Evolutionary conservation across 129 eudicot genomes (phyloP).

Genomic region (Mikania micrantha): DNA sequence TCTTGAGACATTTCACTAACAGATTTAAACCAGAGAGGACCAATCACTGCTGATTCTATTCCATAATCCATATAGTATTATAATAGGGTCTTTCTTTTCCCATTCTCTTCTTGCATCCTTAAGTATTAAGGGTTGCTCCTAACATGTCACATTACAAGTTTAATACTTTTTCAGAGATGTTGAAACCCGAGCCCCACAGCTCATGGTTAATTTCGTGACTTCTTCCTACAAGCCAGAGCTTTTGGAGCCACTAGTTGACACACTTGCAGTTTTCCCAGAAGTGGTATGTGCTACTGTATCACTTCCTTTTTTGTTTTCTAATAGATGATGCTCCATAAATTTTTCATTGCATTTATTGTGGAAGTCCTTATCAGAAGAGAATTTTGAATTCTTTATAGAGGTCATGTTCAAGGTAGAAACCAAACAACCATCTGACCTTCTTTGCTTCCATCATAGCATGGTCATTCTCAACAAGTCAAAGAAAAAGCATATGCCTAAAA

Average conservation of each 20-base stretch:
- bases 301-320: neutral
- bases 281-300: conserved; percentile 49
- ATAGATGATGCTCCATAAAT: neutral
- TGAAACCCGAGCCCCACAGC: conserved; percentile 58
- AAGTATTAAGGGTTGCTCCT: neutral
- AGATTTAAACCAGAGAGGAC: neutral
- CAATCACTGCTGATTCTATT: neutral
- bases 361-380: too few species aligned
- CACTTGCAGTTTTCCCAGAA: conserved; percentile 55
- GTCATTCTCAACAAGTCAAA: neutral
- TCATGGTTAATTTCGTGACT: conserved; percentile 96
- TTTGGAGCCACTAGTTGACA: conserved; percentile 75
- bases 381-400: neutral
- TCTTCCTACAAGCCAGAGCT: conserved; percentile 81
- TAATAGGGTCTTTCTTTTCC: neutral
- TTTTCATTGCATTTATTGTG: neutral
- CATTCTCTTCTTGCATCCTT: neutral
- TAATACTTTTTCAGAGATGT: conserved; percentile 40
- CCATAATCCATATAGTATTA: neutral
- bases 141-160: conserved; percentile 5
- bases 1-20: neutral
- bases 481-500: neutral
- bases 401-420: neutral
- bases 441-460: neutral
- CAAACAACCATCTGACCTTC: neutral